Percentiles rank a stretch among this genome's conserved stretches.
These are phyloP conservation scores for Beauveria sp. DNA, from an alignment of 2,329 filamentous ascomycete genomes.

Conservation along the genomic window DNA sequence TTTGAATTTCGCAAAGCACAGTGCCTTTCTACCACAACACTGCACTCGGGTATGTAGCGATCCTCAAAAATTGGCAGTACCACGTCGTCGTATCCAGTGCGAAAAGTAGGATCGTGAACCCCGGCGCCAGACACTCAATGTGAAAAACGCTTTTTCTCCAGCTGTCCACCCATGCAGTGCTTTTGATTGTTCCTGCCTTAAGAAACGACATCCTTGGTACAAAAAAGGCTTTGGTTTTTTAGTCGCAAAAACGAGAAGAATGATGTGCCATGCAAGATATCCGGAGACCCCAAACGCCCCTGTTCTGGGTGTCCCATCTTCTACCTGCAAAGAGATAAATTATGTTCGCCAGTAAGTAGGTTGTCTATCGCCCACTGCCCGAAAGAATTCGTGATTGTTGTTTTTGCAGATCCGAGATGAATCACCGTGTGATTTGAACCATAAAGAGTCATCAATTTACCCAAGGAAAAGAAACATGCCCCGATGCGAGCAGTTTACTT, in stretches of 20 bases:
- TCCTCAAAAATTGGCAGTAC: conserved; percentile 51
- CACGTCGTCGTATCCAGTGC: conserved; percentile 48
- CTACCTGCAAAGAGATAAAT: conserved; percentile 54
- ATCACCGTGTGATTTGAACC: conserved; percentile 40
- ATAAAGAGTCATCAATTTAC: conserved; percentile 39
- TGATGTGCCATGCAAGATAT: conserved; percentile 67
- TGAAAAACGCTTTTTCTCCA: conserved; percentile 48
- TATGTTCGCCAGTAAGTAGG: conserved; percentile 35
- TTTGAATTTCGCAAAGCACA: conserved; percentile 54
- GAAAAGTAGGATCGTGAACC: conserved; percentile 23
- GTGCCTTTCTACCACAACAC: conserved; percentile 39
- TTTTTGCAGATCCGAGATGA: conserved; percentile 54
- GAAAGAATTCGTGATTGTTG: conserved; percentile 28
- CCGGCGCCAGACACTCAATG: conserved; percentile 40
- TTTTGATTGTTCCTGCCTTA: conserved; percentile 31
- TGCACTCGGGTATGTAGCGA: conserved; percentile 53
- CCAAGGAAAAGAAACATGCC: conserved; percentile 40
- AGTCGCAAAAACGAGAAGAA: conserved; percentile 38
- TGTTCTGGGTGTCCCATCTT: conserved; percentile 59
- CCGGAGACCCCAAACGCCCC: conserved; percentile 70
- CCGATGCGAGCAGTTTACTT: conserved; percentile 66
- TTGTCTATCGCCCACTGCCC: conserved; percentile 42
- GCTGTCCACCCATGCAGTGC: conserved; percentile 49
- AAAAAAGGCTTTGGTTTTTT: conserved; percentile 25
- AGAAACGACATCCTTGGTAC: conserved; percentile 37